These are phyloP conservation scores for Ophiocordyceps camponoti-rufipedis DNA, from an alignment of 2,329 filamentous ascomycete species.

Conservation along the genomic window DNA sequence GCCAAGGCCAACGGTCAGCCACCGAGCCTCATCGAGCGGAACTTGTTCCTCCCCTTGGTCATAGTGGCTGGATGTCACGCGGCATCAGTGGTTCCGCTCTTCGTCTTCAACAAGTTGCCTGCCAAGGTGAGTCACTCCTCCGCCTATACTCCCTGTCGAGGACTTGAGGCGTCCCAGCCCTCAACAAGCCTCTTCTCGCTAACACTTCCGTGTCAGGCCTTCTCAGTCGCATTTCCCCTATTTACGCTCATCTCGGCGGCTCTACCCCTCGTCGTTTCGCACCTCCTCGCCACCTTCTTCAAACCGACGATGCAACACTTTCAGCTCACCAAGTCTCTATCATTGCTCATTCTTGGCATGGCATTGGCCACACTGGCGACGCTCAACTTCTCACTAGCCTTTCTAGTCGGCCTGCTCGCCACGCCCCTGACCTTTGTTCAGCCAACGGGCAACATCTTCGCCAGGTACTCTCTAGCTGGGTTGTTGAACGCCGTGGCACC, in stretches of 20 bases:
- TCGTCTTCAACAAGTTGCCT: conserved; percentile 63
- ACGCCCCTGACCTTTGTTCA: conserved; percentile 61
- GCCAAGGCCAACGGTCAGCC: neutral
- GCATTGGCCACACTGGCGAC: conserved; percentile 85
- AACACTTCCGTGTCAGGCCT: conserved; percentile 24
- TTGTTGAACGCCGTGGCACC: conserved; percentile 45
- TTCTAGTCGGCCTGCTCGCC: conserved; percentile 66
- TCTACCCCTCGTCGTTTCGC: conserved; percentile 39
- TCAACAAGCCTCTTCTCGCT: neutral
- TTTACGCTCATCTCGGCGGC: conserved; percentile 36
- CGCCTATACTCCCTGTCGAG: neutral
- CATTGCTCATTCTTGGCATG: conserved; percentile 79
- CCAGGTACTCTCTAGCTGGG: conserved; percentile 24
- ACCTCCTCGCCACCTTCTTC: conserved; percentile 30
- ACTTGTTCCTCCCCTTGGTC: conserved; percentile 54
- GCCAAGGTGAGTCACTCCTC: conserved; percentile 34
- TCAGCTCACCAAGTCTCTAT: conserved; percentile 73
- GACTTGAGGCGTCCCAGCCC: no score
- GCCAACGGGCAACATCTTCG: conserved; percentile 21
- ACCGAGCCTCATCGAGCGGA: conserved; percentile 27
- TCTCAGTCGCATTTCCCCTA: conserved; percentile 36
- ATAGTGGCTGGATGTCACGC: conserved; percentile 59
- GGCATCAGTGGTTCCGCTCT: conserved; percentile 63
- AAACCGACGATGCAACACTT: conserved; percentile 49
- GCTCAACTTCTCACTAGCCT: conserved; percentile 82